Base-by-base conservation (phyloP, 345 rosid species). In the Dipteronia dyeriana region DNA sequence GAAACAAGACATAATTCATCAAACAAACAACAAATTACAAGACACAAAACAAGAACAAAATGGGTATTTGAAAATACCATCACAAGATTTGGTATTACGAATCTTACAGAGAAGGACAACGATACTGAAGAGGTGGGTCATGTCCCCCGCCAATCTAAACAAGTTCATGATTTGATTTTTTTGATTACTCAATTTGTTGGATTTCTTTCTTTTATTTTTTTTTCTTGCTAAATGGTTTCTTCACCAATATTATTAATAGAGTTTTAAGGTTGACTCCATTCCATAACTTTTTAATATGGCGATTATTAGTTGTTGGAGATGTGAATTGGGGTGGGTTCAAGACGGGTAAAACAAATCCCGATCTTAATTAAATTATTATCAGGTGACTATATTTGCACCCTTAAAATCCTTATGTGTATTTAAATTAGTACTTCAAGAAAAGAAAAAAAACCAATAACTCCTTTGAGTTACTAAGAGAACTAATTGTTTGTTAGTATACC, bases 31-130 rank as follows among this genome's bases (percentile, higher is more conserved):
- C 62, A 20, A 3, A 49, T 49, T 3, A 4, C 13, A 70, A 47
- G 38, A 34, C 38, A 34, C 38, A 5, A 34, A 34, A 34, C 16
- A 69, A 45, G 7, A 20, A 5, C 59, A 25, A 14, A n/a, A 34
- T 26, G 26, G 67, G 68, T 7, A 60, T 16, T 11, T 16, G 43
- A 22, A 20, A 16, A 17, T 31, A 85, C 84, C 87, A 0, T 84
- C 84, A 65, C 87, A 85, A 22, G 85, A 85, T 60, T 82, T 85
- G 17, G 68, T 85, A 1, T 77, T 80, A 31, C 79, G 85, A 73
- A 85, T 85, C 74, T 85, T 85, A 43, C 82, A 85, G 41, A 85
- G 87, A n/a, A 85, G 80, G 8, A 85, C 80, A 19, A 85, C 70
- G 25, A 82, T 63, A 51, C 87, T 82, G 16, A 78, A 74, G 26